These are phyloP conservation scores for Castanopsis chinensis DNA, from an alignment of 306 rosid species.

Conservation along the genomic window DNA sequence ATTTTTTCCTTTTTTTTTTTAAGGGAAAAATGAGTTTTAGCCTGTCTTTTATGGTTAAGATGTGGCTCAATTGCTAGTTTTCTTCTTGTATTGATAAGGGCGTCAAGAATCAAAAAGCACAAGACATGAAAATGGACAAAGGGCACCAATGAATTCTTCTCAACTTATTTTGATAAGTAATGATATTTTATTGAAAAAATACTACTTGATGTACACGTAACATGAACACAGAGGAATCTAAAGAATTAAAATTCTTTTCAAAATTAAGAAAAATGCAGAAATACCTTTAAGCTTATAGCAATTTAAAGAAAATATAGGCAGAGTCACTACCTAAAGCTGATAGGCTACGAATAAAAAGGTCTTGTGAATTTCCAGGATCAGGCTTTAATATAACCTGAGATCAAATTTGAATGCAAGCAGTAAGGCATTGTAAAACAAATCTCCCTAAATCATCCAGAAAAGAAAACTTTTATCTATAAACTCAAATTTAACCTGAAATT, in stretches of 20 bases:
- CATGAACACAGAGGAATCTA: too few species aligned
- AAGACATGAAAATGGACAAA: neutral
- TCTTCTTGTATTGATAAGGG: neutral
- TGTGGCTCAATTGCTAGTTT: neutral
- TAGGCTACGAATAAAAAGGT: conserved; percentile 80
- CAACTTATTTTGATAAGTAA: neutral
- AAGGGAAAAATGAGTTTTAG: neutral
- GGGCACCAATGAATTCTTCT: neutral
- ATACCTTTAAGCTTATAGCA: neutral
- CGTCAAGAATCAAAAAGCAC: neutral
- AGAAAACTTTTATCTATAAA: conserved; percentile 6
- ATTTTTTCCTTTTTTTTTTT: neutral
- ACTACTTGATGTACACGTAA: too few species aligned
- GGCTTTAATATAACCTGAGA: conserved; percentile 93
- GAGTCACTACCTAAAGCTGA: conserved; percentile 76
- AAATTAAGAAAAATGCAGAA: neutral
- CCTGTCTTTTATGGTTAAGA: neutral
- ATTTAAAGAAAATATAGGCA: conserved; percentile 4
- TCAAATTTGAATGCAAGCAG: conserved; percentile 19
- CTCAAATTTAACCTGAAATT: conserved; percentile 69
- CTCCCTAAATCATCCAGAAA: neutral
- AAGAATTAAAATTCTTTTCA: too few species aligned
- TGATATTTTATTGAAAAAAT: too few species aligned
- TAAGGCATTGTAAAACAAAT: conserved; percentile 10
- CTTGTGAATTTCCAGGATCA: conserved; percentile 99